Percentiles rank a stretch among this genome's conserved stretches.
These are phyloP conservation scores for Psidium guajava DNA, from an alignment of 345 rosid species.

Conservation along the genomic window DNA sequence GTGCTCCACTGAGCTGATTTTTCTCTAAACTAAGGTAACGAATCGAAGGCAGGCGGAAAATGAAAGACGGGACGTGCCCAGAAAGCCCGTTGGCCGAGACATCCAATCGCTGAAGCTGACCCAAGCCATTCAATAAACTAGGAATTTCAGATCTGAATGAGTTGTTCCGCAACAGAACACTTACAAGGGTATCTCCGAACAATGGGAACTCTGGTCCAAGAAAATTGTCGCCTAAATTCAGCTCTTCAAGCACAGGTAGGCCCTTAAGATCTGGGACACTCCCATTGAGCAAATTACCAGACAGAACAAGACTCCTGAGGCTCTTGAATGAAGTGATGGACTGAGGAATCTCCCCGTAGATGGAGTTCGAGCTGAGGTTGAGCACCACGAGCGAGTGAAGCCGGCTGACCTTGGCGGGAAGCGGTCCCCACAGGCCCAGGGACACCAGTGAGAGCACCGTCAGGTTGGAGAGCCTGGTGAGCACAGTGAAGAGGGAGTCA, in stretches of 20 bases:
- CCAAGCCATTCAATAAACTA: conserved; percentile 20
- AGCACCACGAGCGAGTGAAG: conserved; percentile 40
- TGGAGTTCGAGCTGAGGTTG: conserved; percentile 67
- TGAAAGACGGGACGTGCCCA: conserved; percentile 47
- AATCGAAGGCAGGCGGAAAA: conserved; percentile 56
- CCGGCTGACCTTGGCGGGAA: conserved; percentile 47
- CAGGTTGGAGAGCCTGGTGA: conserved; percentile 56
- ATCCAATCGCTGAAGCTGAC: conserved; percentile 44
- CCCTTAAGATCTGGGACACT: conserved; percentile 50
- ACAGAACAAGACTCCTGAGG: conserved; percentile 49
- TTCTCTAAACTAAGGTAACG: conserved; percentile 34
- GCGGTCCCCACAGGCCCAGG: conserved; percentile 67
- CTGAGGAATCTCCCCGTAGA: conserved; percentile 47
- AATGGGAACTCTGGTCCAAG: conserved; percentile 64
- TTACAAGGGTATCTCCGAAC: conserved; percentile 27
- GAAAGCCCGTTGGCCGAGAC: conserved; percentile 43
- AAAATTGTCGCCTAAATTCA: conserved; percentile 44
- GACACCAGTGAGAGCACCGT: conserved; percentile 55
- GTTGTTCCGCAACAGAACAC: conserved; percentile 40
- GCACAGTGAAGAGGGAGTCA: conserved; percentile 55
- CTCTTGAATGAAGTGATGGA: conserved; percentile 33
- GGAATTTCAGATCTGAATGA: conserved; percentile 60
- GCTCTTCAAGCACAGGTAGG: conserved; percentile 32
- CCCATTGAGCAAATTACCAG: conserved; percentile 51
- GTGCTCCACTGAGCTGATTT: conserved; percentile 48